Percentiles rank a stretch among this genome's conserved stretches.
Evolutionary conservation across 768 basidiomycete species (phyloP).

Genomic region (Lactifluus volemus): DNA sequence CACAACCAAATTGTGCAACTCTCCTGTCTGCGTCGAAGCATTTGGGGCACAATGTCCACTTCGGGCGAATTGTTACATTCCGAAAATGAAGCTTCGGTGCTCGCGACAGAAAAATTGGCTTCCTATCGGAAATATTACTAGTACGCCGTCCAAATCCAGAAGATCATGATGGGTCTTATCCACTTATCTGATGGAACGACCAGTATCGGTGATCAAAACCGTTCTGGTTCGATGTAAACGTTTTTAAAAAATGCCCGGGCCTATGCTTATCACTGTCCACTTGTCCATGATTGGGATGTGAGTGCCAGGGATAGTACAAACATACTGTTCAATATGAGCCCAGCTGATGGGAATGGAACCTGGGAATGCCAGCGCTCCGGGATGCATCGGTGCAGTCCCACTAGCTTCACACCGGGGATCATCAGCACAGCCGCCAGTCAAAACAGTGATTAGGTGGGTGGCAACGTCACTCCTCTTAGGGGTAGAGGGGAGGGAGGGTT

Average conservation of each 20-base stretch:
- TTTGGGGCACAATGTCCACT: constrained; percentile 40
- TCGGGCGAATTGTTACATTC: constrained; percentile 37
- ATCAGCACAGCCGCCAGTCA: neutral
- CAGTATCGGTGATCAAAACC: neutral
- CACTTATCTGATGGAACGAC: neutral
- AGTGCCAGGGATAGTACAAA: neutral
- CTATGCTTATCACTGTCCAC: neutral
- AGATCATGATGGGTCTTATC: neutral
- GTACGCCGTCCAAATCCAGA: neutral
- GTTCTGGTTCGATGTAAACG: neutral
- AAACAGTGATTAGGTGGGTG: neutral
- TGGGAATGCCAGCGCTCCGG: constrained; percentile 5
- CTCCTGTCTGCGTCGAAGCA: constrained; percentile 31
- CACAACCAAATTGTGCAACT: constrained; percentile 39
- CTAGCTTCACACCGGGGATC: constrained; percentile 29
- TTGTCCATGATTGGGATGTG: neutral
- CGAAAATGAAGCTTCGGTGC: constrained; percentile 6
- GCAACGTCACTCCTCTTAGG: neutral
- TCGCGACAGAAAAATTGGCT: neutral
- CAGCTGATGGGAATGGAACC: neutral
- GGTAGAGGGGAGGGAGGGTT: neutral
- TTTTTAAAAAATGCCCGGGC: neutral
- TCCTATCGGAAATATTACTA: neutral
- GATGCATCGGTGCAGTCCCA: constrained; percentile 25
- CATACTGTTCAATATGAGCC: neutral